These are phyloP conservation scores for Fennellomyces sp. DNA, from an alignment of 371 early-diverging fungal genomes.

Conservation along the genomic window DNA sequence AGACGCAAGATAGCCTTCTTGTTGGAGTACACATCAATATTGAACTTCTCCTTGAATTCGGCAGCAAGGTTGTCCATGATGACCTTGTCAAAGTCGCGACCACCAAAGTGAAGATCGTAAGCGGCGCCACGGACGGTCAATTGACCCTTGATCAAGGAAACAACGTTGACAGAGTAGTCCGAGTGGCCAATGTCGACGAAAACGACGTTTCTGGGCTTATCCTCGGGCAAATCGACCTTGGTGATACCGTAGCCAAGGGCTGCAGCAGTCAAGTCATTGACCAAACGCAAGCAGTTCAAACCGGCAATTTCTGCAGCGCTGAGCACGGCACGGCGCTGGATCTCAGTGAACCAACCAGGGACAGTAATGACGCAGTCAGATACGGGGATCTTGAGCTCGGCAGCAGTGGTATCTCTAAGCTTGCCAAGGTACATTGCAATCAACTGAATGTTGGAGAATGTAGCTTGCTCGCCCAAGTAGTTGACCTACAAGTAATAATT, in stretches of 20 bases:
- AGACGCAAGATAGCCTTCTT: conserved; percentile 93
- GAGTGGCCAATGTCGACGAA: conserved; percentile 97
- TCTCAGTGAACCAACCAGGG: conserved; percentile 95
- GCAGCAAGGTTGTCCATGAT: conserved; percentile 83
- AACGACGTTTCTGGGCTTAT: conserved; percentile 90
- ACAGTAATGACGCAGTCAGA: conserved; percentile 95
- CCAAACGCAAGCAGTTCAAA: conserved; percentile 89
- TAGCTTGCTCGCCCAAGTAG: conserved; percentile 76
- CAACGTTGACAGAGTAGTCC: conserved; percentile 86
- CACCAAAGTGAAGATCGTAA: conserved; percentile 93
- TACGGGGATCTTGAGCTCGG: conserved; percentile 84
- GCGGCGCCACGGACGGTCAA: conserved; percentile 89
- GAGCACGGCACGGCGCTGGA: conserved; percentile 88
- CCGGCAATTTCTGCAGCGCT: conserved; percentile 92
- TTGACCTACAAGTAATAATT: conserved; percentile 50
- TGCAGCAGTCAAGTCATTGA: conserved; percentile 94
- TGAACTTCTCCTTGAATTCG: conserved; percentile 93
- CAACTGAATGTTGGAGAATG: conserved; percentile 89
- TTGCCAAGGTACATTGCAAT: conserved; percentile 93
- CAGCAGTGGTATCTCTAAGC: conserved; percentile 87
- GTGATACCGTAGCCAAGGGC: conserved; percentile 98
- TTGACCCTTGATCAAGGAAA: conserved; percentile 94
- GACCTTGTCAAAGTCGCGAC: conserved; percentile 93
- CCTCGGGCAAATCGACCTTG: conserved; percentile 95
- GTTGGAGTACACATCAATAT: conserved; percentile 89